Base-by-base conservation (phyloP, 148 eudicot genomes). In the Arbutus unedo region DNA sequence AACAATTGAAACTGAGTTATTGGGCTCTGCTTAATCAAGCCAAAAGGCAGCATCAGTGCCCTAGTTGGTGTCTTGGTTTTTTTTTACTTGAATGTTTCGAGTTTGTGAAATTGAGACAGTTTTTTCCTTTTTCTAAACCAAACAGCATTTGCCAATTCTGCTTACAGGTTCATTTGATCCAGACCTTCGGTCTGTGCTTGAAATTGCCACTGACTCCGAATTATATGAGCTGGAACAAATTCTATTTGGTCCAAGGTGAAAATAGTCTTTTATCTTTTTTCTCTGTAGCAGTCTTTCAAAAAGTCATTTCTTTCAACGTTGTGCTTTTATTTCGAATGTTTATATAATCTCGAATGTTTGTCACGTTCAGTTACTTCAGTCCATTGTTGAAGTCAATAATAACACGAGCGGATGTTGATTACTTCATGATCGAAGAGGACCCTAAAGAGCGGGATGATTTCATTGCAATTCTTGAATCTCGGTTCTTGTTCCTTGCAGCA, bases 401-500 rank as follows among this genome's bases (percentile, higher is more conserved):
- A 10, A 86, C 84, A 77, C 85, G 82, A 55, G 81, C 84, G 6
- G 85, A 91, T 82, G 81, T 89, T 74, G 99, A 94, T 83, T 84
- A 88, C 53, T 85, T 82, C 78, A 94, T 93, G 98, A 87, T 94
- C 19, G 93, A 91, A 82, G 92, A 91, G 80, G 97, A 96, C 85
- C 90, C 88, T 25, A 82, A 91, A 75, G 97, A 91, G 85, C 87
- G 99, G 48, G 92, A 94, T n/a, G 79, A 87, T 47, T 96, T 90
- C 81, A 93, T 96, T 62, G 83, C 86, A 21, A 84, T 85, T 67
- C 94, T 96, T 66, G 97, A 91, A 86, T 91, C 95, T 38, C 88
- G 98, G 80, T 96, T 96, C 84, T 87, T 96, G 62, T 96, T 82
- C 88, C 99, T 96, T 53, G 99, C 99, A 56, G 98, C 99, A 78